Evolutionary conservation across 768 basidiomycete genomes (phyloP), one percentile per base, ranked within the genome.

Genomic region (Kwoniella mangroviensis): DNA sequence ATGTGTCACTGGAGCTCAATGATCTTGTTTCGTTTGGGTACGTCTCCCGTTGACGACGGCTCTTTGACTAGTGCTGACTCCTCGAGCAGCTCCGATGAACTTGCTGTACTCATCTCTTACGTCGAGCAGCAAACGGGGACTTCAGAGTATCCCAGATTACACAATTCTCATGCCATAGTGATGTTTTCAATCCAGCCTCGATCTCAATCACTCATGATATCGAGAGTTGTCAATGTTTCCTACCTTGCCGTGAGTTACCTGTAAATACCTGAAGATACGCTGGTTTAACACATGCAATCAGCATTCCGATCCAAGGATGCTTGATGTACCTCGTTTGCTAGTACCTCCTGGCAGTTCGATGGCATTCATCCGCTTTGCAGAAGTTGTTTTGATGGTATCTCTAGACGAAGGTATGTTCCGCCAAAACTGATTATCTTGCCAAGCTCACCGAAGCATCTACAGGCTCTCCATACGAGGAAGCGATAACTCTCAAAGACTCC

Each of bases 281-380:
- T 69, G 9, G 69, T 17, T 15, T 26, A 7, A 34, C 9, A 5
- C 34, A 49, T 12, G 41, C 12, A 6, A 0, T 43, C 63, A 83
- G 80, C 72, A 72, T 17, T 70, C 74, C 17, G 83, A 84, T 61
- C 78, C 81, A 13, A 71, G 83, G 22, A 81, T 75, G 10, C 73
- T 83, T 0, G 83, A 83, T n/a, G 65, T 71, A 1, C 83, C 84
- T 3, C 68, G 75, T 9, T 72, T 85, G 3, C 28, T 73, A 12
- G 73, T 84, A n/a, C 78, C 83, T 0, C 56, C 60, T 13, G 72
- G 70, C 0, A 73, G 75, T 22, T 56, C 72, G 7, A 74, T 75
- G 13, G 81, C 79, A 3, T 84, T 85, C 69, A 74, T 84, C 54
- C 73, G 75, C n/a, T 84, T 85, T 51, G 72, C 83, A 13, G 79